Evolutionary conservation across 192 early-diverging fungal genomes (phyloP).

Genomic region (Podila verticillata): DNA sequence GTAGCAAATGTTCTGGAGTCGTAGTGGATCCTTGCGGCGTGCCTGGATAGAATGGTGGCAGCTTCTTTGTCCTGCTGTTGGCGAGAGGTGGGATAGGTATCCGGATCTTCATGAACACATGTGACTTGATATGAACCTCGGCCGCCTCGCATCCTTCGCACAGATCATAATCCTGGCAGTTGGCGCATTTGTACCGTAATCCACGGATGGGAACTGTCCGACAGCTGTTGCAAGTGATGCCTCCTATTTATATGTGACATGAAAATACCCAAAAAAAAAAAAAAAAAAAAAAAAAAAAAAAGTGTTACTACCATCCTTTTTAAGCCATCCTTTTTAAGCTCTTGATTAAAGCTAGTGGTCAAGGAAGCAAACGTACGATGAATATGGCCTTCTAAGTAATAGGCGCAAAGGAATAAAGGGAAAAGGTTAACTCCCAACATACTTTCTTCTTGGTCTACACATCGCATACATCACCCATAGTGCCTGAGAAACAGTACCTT

Average conservation of each 20-base stretch:
- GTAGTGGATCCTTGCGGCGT: conserved; percentile 25
- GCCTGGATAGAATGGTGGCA: conserved; percentile 86
- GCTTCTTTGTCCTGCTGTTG: conserved; percentile 77
- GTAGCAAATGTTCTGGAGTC: conserved; percentile 48
- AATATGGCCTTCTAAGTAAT: conserved; percentile 59
- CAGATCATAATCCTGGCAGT: conserved; percentile 93
- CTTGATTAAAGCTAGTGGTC: background rate
- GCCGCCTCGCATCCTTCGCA: conserved; percentile 91
- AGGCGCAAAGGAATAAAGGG: background rate
- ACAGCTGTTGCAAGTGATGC: conserved; percentile 95
- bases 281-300: background rate
- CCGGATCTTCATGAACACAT: conserved; percentile 90
- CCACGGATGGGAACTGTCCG: conserved; percentile 88
- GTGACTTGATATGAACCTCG: conserved; percentile 80
- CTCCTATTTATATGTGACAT: conserved; percentile 54
- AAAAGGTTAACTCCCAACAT: too few species aligned
- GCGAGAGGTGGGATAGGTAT: conserved; percentile 92
- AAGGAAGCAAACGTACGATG: conserved; percentile 54
- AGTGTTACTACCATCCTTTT: background rate
- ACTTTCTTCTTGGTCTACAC: too few species aligned
- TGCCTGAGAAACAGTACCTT: conserved; percentile 62
- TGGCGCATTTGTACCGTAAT: conserved; percentile 91
- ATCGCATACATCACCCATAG: too few species aligned
- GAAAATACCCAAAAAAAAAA: background rate
- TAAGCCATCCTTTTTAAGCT: conserved; percentile 65